These are phyloP conservation scores for Trichoderma orchidacearum DNA, from an alignment of 495 filamentous ascomycete species.

Conservation along the genomic window DNA sequence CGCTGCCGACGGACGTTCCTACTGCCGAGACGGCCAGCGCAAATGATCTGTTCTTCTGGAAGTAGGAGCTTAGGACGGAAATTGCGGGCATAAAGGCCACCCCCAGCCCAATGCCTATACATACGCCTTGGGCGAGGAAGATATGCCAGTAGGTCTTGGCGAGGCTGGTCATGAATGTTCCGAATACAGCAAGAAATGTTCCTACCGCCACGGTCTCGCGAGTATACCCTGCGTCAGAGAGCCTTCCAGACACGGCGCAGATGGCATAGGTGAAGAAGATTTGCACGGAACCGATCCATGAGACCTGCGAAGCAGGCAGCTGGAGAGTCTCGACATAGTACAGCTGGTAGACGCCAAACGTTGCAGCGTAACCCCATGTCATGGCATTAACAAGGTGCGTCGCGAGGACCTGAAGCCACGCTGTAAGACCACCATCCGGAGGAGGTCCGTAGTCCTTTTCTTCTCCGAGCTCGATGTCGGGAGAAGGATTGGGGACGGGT, in stretches of 20 bases:
- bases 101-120: conserved; percentile 26
- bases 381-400: conserved; percentile 24
- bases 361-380: conserved; percentile 26
- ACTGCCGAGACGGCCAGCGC: conserved; percentile 23
- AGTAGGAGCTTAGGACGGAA: conserved; percentile 26
- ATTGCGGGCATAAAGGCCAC: conserved; percentile 30
- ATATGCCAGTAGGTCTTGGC: conserved; percentile 28
- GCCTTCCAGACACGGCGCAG: conserved; percentile 25
- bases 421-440: conserved; percentile 24
- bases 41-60: conserved; percentile 17
- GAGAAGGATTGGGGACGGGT: background rate
- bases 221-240: conserved; percentile 28
- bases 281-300: conserved; percentile 34
- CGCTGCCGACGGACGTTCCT: conserved; percentile 28
- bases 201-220: conserved; percentile 20
- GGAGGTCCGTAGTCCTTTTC: conserved; percentile 8
- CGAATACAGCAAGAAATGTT: conserved; percentile 20
- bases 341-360: conserved; percentile 32
- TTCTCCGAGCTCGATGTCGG: background rate
- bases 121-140: conserved; percentile 28
- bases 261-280: conserved; percentile 25
- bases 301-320: conserved; percentile 24
- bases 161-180: conserved; percentile 29
- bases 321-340: conserved; percentile 29
- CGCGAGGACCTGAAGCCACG: conserved; percentile 30